Conservation (phyloP, 2,329 filamentous ascomycete genomes). For the Sporothrix humicola region DNA sequence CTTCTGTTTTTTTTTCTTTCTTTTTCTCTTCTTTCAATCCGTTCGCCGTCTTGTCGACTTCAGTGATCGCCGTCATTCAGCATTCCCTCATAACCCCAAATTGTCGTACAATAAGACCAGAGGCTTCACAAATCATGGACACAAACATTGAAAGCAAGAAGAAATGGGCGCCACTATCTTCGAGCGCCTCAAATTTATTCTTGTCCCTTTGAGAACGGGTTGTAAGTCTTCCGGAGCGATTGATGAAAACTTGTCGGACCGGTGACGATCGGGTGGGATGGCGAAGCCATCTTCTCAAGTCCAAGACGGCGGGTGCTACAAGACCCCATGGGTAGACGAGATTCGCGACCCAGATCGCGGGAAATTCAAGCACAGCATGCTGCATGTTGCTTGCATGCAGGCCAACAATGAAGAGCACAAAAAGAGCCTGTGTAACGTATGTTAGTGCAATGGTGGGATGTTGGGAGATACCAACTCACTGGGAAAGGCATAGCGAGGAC, state of each 20-base stretch:
- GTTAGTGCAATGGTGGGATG: constrained; percentile 1
- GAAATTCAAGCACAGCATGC: constrained; percentile 1
- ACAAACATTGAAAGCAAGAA: neutral
- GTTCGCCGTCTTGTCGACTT: neutral
- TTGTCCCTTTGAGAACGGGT: neutral
- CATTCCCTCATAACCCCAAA: neutral
- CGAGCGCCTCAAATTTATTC: neutral
- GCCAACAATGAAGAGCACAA: neutral
- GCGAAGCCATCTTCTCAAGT: constrained; percentile 5
- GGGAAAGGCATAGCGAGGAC: neutral
- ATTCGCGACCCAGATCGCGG: constrained; percentile 29
- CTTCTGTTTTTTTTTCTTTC: neutral
- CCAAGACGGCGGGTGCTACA: neutral
- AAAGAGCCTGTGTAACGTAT: neutral
- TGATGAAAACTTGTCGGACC: neutral
- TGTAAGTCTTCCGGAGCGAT: neutral
- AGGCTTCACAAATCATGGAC: neutral
- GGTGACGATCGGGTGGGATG: neutral
- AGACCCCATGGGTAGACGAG: constrained; percentile 27
- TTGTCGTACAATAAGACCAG: neutral
- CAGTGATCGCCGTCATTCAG: neutral
- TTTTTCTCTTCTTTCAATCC: neutral
- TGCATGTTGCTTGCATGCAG: neutral
- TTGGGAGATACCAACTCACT: neutral
- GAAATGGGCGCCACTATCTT: neutral